A percentile compares a stretch with the other conserved stretches of the same genome.
Evolutionary conservation across 371 early-diverging fungal genomes (phyloP).

Genomic region (Mucor indicus): DNA sequence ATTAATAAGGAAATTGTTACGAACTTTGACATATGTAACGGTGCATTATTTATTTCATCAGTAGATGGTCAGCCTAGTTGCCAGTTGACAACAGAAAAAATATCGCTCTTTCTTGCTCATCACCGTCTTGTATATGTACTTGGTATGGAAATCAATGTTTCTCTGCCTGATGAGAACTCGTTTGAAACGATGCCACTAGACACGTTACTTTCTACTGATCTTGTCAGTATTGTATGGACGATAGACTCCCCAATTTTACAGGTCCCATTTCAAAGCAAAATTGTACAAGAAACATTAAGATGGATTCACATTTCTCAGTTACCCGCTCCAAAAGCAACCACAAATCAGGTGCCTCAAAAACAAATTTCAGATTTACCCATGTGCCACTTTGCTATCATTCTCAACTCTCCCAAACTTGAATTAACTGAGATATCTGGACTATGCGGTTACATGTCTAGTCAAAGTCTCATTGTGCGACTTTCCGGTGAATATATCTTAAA

Average conservation of each 20-base stretch:
- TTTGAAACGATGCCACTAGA: not conserved
- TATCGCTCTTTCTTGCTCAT: not conserved
- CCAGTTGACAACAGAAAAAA: not conserved
- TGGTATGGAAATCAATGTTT: not conserved
- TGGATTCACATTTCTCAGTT: no score
- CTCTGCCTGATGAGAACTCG: no score
- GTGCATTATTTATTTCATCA: no score
- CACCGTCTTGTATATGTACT: not conserved
- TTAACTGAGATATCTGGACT: not conserved
- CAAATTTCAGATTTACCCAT: not conserved
- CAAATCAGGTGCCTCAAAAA: not conserved
- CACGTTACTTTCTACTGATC: not conserved
- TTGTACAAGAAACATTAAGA: not conserved
- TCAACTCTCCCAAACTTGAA: slow-evolving; percentile 1
- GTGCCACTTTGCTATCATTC: not conserved
- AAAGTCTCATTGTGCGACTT: slow-evolving; percentile 6
- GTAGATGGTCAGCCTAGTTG: no score
- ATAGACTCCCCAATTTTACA: not conserved
- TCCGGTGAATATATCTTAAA: slow-evolving; percentile 9
- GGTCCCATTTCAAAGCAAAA: not conserved
- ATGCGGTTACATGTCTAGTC: not conserved
- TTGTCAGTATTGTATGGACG: slow-evolving; percentile 7
- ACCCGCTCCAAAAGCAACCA: not conserved
- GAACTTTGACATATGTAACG: no score
- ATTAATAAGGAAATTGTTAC: no score